Evolutionary conservation across 257 asterid species (phyloP), one percentile per base, ranked within the genome.

Genomic region (Solanum verrucosum): DNA sequence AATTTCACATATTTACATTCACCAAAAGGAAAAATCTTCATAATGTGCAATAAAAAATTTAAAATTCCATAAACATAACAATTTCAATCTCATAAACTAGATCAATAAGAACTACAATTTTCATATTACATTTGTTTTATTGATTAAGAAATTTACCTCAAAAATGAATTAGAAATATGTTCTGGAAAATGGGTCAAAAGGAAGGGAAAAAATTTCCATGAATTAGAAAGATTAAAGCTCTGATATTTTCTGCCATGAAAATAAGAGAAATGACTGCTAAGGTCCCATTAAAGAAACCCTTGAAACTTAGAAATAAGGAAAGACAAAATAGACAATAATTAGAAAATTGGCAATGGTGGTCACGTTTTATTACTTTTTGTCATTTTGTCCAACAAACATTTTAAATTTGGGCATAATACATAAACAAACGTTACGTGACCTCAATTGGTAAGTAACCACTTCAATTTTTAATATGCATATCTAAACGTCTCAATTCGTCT

Each of bases 211-310:
- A 21, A 5, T 10, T 35, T 44, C 82, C 82, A 74, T 74, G 7
- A 74, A 35, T 20, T 35, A 20, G 29, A 73, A 35, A 73, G 9
- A 35, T 35, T 35, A 35, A 74, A 74, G 10, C 49, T 35, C 49
- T 74, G 49, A 74, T 74, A 74, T 35, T 35, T 74, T 35, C 1
- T 73, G 46, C n/a, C 81, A 73, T 73, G 16, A 71, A 71, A 71
- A 31, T 27, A 11, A 65, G 9, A 31, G 40, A 70, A 71, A 71
- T 71, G 40, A 73, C 18, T 73, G 46, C 27, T 34, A 34, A 34
- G 81, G 81, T 73, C 81, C 29, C 81, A 34, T 73, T 73, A 13
- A 73, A 73, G 81, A 73, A 73, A 73, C 44, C 44, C 9, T 73
- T 20, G 27, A 73, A 73, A 73, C 27, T 20, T 34, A 34, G 13